phyloP scores from a whole-genome alignment of 2,329 filamentous ascomycete genomes.

The Monosporascus sp. region DNA sequence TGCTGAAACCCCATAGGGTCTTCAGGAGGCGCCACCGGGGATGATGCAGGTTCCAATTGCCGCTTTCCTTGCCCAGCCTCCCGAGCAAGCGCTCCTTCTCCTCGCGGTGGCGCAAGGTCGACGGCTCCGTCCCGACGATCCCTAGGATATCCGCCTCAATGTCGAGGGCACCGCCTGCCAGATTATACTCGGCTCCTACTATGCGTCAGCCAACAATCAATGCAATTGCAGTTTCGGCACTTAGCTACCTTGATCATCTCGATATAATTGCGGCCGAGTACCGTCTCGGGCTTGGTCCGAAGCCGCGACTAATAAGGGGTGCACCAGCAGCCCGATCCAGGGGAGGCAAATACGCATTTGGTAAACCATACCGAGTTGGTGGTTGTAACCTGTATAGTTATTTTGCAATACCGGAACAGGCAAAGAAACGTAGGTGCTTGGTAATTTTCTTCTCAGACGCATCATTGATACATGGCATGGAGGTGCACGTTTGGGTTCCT shows the following conservation, averaged over 20 bases:
- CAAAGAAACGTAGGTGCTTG: too few relatives aligned
- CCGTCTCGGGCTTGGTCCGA: too few relatives aligned
- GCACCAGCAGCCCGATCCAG: too few relatives aligned
- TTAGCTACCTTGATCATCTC: too few relatives aligned
- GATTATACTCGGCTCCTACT: neutral
- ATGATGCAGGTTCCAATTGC: conserved; percentile 30
- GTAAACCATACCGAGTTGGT: too few relatives aligned
- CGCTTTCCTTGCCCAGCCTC: conserved; percentile 23
- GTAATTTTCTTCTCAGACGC: neutral
- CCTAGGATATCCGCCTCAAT: neutral
- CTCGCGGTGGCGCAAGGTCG: conserved; percentile 21
- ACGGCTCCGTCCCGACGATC: conserved; percentile 3
- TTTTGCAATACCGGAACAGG: too few relatives aligned
- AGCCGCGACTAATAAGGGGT: too few relatives aligned
- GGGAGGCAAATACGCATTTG: too few relatives aligned
- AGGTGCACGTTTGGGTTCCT: too few relatives aligned
- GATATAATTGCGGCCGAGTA: too few relatives aligned
- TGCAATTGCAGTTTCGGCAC: too few relatives aligned
- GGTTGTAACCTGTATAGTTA: too few relatives aligned
- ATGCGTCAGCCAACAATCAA: neutral
- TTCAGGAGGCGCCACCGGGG: conserved; percentile 35
- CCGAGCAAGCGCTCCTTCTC: conserved; percentile 27
- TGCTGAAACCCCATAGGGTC: conserved; percentile 32
- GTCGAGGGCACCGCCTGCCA: neutral
- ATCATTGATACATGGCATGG: neutral